These are phyloP conservation scores for Tulasnella sp. DNA, from an alignment of 768 basidiomycete genomes.

Conservation along the genomic window DNA sequence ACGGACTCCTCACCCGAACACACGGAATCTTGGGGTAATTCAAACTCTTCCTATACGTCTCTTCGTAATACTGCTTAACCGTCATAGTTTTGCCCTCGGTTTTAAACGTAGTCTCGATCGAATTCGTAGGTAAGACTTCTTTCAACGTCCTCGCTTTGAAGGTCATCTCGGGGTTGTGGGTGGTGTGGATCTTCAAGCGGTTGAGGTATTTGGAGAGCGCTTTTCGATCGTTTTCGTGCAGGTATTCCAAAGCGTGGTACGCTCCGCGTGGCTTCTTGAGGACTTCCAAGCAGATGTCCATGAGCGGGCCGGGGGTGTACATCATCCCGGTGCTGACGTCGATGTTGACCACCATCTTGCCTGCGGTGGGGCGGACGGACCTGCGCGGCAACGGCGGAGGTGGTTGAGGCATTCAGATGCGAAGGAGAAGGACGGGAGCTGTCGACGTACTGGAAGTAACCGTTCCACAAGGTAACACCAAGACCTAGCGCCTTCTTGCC, in stretches of 20 bases:
- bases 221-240: slow-evolving; percentile 1
- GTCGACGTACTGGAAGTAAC: slow-evolving; percentile 54
- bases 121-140: slow-evolving; percentile 48
- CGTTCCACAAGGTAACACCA: slow-evolving; percentile 66
- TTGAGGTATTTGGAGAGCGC: slow-evolving; percentile 6
- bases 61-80: slow-evolving; percentile 19
- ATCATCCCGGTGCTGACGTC: slow-evolving; percentile 72
- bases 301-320: slow-evolving; percentile 49
- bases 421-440: not conserved
- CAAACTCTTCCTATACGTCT: slow-evolving; percentile 32
- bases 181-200: not conserved
- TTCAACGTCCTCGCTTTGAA: slow-evolving; percentile 49
- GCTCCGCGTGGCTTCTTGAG: not conserved
- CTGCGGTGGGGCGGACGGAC: slow-evolving; percentile 59
- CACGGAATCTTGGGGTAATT: slow-evolving; percentile 58
- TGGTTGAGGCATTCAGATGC: not conserved
- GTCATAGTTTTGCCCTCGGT: slow-evolving; percentile 42
- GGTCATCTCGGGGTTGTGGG: not conserved
- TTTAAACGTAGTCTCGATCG: slow-evolving; percentile 47
- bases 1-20: slow-evolving; percentile 45
- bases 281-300: slow-evolving; percentile 40
- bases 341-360: slow-evolving; percentile 60
- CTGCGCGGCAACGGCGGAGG: slow-evolving; percentile 10
- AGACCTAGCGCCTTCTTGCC: slow-evolving; percentile 43
- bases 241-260: not conserved